Evolutionary conservation across 2,329 filamentous ascomycete species (phyloP).

Genomic region (Amphichorda felina): DNA sequence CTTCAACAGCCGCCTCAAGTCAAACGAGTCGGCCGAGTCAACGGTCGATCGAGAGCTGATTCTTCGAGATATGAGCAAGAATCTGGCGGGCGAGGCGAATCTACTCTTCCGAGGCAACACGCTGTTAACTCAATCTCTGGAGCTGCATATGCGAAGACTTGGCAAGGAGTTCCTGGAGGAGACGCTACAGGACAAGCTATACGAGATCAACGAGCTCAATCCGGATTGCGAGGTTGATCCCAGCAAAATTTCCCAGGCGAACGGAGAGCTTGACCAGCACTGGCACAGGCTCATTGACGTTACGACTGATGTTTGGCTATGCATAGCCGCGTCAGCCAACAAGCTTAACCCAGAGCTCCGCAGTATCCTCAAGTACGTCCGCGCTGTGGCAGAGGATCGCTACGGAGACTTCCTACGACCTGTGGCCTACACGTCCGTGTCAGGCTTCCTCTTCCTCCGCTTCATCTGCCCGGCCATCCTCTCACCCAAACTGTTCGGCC

Average conservation of each 20-base stretch:
- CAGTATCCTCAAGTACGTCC: conserved; percentile 79
- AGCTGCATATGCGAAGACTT: conserved; percentile 89
- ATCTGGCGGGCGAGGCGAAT: conserved; percentile 78
- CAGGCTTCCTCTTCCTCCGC: conserved; percentile 84
- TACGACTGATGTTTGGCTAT: conserved; percentile 77
- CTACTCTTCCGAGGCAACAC: conserved; percentile 93
- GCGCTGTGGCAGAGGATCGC: conserved; percentile 84
- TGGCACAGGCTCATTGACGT: conserved; percentile 67
- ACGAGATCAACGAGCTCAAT: conserved; percentile 82
- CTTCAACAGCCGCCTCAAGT: conserved; percentile 59
- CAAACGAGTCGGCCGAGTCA: conserved; percentile 55
- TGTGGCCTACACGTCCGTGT: conserved; percentile 87
- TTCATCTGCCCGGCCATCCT: conserved; percentile 96
- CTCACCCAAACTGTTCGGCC: conserved; percentile 85
- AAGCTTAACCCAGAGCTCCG: conserved; percentile 73
- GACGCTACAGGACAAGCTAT: conserved; percentile 71
- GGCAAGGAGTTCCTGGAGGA: conserved; percentile 90
- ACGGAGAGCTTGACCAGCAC: conserved; percentile 68
- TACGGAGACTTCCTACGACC: conserved; percentile 88
- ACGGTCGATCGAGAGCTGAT: conserved; percentile 54
- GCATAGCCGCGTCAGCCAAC: conserved; percentile 62
- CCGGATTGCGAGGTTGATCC: conserved; percentile 94
- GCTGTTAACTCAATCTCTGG: conserved; percentile 81
- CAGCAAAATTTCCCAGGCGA: conserved; percentile 48
- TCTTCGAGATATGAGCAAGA: conserved; percentile 68